Evolutionary conservation across 2,329 filamentous ascomycete genomes (phyloP), one percentile per base, ranked within the genome.

Genomic region (Penicillium sp.): DNA sequence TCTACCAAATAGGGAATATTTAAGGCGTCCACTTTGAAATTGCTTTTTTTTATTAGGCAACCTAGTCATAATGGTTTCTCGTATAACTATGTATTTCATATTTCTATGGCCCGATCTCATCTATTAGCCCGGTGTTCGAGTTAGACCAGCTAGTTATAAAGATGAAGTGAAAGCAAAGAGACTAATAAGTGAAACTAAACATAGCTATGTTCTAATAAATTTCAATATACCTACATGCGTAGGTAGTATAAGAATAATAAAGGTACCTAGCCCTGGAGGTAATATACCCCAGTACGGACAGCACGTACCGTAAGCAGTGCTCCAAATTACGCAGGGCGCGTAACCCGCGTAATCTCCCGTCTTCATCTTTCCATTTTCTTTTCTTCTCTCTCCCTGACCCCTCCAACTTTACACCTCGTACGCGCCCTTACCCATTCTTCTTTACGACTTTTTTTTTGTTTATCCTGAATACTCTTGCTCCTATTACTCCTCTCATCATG

Each of bases 401-500:
- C 50, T 46, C 52, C 55, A 46, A 50, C 45, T 53, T 54, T 53
- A 50, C 56, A 42, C 31, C 38, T 56, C 56, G 46, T 61, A 59
- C 49, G 62, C 59, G 46, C 46, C 52, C 40, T 52, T 58, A 46
- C 59, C 59, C 54, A 39, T 39, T 40, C 42, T n/a, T 18, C 16
- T 21, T 44, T 44, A 32, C 41, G 7, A 23, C 18, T 35, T 34
- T 55, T 34, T 55, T 41, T 27, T 51, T 52, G 37, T 42, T 44
- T 31, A 46, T 55, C 48, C n/a, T 35, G 6, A 41, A 46, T 34
- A 47, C 23, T 54, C 27, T 62, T 61, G 55, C 50, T 52, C 44
- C 57, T 61, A 62, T 64, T 57, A 46, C 47, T 61, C 50, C 65
- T 60, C 54, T 65, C 65, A 72, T 61, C 58, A 80, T 80, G 78